Evolutionary conservation across 306 rosid species (phyloP).

Genomic region (Arachis hypogaea): DNA sequence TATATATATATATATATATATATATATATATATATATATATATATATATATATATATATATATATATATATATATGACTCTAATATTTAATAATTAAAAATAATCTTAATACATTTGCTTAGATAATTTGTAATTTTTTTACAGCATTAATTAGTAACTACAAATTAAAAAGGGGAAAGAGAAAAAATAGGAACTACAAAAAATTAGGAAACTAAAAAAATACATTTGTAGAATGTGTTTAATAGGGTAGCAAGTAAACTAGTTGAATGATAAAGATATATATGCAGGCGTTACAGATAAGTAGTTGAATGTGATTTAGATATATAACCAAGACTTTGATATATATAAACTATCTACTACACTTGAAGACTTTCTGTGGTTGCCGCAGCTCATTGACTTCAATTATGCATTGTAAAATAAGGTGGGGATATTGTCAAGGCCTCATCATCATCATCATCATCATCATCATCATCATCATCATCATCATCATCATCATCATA

Average conservation of each 20-base stretch:
- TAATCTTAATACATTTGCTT: too few species aligned
- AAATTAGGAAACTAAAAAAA: neutral
- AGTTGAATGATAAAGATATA: neutral
- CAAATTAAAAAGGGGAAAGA: neutral
- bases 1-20: too few species aligned
- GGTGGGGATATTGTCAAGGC: neutral
- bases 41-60: too few species aligned
- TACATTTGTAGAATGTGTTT: neutral
- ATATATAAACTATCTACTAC: neutral
- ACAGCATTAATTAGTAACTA: too few species aligned
- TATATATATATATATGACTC: too few species aligned
- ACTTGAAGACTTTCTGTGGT: slow-evolving; percentile 15
- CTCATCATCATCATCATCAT: neutral
- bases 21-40: too few species aligned
- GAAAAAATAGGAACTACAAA: neutral
- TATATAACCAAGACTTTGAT: neutral
- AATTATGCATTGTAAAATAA: neutral
- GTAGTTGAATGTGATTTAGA: too few species aligned
- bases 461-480: too few species aligned
- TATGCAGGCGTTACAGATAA: neutral
- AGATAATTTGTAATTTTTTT: too few species aligned
- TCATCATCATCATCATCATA: neutral
- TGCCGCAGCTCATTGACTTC: slow-evolving; percentile 19
- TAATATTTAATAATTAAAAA: too few species aligned
- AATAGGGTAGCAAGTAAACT: neutral